Evolutionary conservation across 2,329 filamentous ascomycete species (phyloP).

Genomic region (Acarospora socialis): DNA sequence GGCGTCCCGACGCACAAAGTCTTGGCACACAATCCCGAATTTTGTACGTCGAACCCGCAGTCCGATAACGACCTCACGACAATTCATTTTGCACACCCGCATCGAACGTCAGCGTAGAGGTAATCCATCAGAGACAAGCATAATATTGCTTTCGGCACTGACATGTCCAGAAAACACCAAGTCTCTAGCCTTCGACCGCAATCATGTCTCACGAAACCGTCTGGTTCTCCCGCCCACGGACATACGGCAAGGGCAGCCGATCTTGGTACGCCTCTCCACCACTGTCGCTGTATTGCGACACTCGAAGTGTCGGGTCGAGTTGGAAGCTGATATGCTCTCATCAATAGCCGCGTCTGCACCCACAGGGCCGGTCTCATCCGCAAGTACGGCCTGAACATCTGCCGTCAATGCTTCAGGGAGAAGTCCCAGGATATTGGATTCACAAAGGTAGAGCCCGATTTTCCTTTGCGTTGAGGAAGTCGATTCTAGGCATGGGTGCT

Average conservation of each 20-base stretch:
- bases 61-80: not conserved
- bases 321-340: slow-evolving; percentile 14
- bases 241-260: slow-evolving; percentile 74
- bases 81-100: not conserved
- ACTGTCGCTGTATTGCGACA: no score
- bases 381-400: slow-evolving; percentile 93
- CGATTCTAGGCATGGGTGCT: no score
- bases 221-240: slow-evolving; percentile 97
- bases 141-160: not conserved
- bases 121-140: no score
- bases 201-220: slow-evolving; percentile 87
- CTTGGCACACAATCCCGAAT: not conserved
- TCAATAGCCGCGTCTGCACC: slow-evolving; percentile 62
- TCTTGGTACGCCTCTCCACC: slow-evolving; percentile 15
- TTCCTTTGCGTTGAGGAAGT: no score
- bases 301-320: no score
- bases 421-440: slow-evolving; percentile 55
- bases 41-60: not conserved
- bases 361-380: slow-evolving; percentile 98
- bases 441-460: slow-evolving; percentile 42
- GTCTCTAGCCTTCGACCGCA: slow-evolving; percentile 20
- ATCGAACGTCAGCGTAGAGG: not conserved
- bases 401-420: slow-evolving; percentile 58
- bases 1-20: not conserved
- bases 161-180: slow-evolving; percentile 1